Percentiles rank a stretch among this genome's conserved stretches.
Conservation (phyloP, 257 asterid species). For the Buddleja alternifolia region DNA sequence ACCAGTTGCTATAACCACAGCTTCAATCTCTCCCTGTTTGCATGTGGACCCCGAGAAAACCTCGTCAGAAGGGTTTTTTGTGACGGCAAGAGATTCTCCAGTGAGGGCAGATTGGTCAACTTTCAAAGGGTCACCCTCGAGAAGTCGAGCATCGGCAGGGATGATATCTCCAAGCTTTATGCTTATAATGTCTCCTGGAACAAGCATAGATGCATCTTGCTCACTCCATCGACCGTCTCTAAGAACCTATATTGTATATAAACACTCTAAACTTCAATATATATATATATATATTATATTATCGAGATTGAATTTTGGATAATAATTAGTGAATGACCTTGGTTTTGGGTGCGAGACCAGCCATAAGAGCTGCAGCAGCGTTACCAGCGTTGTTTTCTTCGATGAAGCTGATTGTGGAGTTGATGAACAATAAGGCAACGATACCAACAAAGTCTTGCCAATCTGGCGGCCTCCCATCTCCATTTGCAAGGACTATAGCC, state of each 20-base stretch:
- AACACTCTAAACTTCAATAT: background rate
- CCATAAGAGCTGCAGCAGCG: constrained; percentile 96
- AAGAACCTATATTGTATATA: constrained; percentile 50
- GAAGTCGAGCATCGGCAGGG: constrained; percentile 98
- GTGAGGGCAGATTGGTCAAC: constrained; percentile 90
- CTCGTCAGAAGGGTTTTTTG: constrained; percentile 79
- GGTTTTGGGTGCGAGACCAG: constrained; percentile 92
- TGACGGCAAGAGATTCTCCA: constrained; percentile 90
- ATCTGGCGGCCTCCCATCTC: constrained; percentile 72
- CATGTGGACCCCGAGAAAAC: constrained; percentile 96
- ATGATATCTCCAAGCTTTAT: constrained; percentile 86
- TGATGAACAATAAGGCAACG: constrained; percentile 72
- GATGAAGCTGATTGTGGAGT: constrained; percentile 86
- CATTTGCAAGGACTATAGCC: constrained; percentile 89
- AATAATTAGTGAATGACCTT: constrained; percentile 48
- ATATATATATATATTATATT: background rate
- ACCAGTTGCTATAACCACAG: constrained; percentile 93
- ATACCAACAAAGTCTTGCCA: constrained; percentile 94
- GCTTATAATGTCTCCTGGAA: constrained; percentile 90
- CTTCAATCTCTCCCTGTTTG: constrained; percentile 94
- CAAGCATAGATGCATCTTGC: constrained; percentile 88
- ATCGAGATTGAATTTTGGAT: background rate
- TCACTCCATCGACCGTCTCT: constrained; percentile 89
- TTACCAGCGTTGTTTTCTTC: constrained; percentile 95
- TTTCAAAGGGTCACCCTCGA: constrained; percentile 90